Percentiles rank a stretch among this genome's conserved stretches.
Evolutionary conservation across 2,329 filamentous ascomycete genomes (phyloP).

Genomic region (Pseudogymnoascus sp.): DNA sequence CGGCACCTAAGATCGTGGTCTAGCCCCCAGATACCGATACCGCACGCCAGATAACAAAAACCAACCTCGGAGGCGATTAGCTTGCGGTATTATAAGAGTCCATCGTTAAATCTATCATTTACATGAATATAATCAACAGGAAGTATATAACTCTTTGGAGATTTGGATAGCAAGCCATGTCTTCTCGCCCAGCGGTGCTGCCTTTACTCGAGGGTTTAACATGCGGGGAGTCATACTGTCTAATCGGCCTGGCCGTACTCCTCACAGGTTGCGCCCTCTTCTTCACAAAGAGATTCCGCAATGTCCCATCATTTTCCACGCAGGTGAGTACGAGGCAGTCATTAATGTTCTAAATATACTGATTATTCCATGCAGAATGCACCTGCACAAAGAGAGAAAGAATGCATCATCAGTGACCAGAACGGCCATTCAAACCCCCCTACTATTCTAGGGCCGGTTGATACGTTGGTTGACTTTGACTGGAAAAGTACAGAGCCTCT

Average conservation of each 20-base stretch:
- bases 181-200: not conserved
- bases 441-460: conserved; percentile 5
- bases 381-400: not conserved
- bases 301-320: not conserved
- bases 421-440: not conserved
- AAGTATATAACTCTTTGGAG: not conserved
- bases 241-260: not conserved
- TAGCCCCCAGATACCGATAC: not conserved
- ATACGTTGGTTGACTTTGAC: conserved; percentile 41
- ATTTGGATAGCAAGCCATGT: not conserved
- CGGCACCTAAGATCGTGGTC: conserved; percentile 1
- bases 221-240: not conserved
- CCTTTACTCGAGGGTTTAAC: not conserved
- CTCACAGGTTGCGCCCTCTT: not conserved
- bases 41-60: not conserved
- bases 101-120: not conserved
- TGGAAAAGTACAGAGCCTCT: conserved; percentile 44
- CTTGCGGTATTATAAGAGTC: not conserved
- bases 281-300: not conserved
- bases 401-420: not conserved
- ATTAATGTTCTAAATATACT: not conserved
- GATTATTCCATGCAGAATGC: not conserved
- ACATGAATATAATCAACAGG: not conserved
- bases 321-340: not conserved
- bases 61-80: not conserved